Evolutionary conservation across 139 green algal species (phyloP), one percentile per base, ranked within the genome.

Genomic region (Coccomyxa sp.): DNA sequence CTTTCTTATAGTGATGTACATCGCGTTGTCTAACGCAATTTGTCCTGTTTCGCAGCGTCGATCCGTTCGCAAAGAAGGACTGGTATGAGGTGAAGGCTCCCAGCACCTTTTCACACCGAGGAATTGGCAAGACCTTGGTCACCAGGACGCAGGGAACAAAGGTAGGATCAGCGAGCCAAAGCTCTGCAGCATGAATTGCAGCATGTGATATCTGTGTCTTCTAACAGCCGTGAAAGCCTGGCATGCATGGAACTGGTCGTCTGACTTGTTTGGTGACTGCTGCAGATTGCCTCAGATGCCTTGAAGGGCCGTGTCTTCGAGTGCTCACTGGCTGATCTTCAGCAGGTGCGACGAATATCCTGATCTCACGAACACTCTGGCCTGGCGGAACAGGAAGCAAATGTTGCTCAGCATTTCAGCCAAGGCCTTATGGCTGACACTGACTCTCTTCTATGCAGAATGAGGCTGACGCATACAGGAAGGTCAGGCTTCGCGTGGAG

Each of bases 81-180:
- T 99, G 97, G 96, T 99, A 99, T 93, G 94, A 98, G 82, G 92
- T 99, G 86, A 99, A 99, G 92, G 97, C 97, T 12, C 97, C 97
- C 70, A 94, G 87, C 83, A 93, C 95, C 85, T 99, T 99, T 92
- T 88, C 81, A 55, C 79, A 89, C 68, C 90, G 95, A 79, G 94
- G 95, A 73, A 85, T 98, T 35, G 97, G 97, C 87, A 99, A 99
- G 96, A 99, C 97, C 16, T 89, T 99, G 75, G 94, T 98, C 24
- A 99, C 95, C 50, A 87, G 97, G 39, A 98, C 97, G 18, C 86
- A 94, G 83, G 97, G 97, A 73, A 99, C 97, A 82, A 99, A 99
- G 94, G 95, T 98, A 40, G 16, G 87, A 64, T 64, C 5, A 12
- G 50, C 27, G 22, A 18, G 2, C 22, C 50, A 64, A 31, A 64